These are phyloP conservation scores for Ophryocystis elektroscirrha DNA, from an alignment of 169 alveolate genomes.

Conservation along the genomic window DNA sequence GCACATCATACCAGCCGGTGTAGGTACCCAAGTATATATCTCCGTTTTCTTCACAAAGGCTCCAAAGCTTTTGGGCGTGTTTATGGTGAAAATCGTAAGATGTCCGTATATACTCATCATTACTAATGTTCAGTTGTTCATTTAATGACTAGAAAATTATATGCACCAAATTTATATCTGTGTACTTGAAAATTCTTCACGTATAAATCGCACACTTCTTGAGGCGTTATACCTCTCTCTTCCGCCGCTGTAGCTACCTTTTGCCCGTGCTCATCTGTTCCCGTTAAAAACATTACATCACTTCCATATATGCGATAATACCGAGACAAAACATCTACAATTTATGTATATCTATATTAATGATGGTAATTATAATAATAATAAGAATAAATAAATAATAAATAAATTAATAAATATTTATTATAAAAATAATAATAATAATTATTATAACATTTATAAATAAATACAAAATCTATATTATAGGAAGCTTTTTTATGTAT, in stretches of 20 bases:
- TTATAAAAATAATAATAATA: no score
- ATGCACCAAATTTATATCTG: conserved; percentile 25
- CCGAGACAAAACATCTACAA: conserved; percentile 36
- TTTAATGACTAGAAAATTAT: conserved; percentile 12
- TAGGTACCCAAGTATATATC: conserved; percentile 31
- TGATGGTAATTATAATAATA: no score
- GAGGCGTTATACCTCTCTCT: conserved; percentile 39
- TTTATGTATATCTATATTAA: background rate
- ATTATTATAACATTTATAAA: no score
- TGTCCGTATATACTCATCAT: conserved; percentile 55
- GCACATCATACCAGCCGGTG: conserved; percentile 60
- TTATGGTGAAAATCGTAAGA: conserved; percentile 44
- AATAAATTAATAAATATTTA: no score
- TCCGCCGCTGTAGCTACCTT: conserved; percentile 63
- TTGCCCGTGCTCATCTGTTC: conserved; percentile 76
- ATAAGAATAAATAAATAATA: no score
- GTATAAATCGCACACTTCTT: conserved; percentile 44
- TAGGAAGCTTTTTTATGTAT: background rate
- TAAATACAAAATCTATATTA: background rate
- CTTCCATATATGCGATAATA: conserved; percentile 44
- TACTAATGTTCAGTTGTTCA: conserved; percentile 17
- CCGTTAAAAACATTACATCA: conserved; percentile 48
- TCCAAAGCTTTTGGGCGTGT: conserved; percentile 46
- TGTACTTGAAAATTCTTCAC: conserved; percentile 16
- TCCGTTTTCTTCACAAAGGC: conserved; percentile 33